Evolutionary conservation across 352 stramenopile genomes (phyloP).

Genomic region (Phytophthora sojae): DNA sequence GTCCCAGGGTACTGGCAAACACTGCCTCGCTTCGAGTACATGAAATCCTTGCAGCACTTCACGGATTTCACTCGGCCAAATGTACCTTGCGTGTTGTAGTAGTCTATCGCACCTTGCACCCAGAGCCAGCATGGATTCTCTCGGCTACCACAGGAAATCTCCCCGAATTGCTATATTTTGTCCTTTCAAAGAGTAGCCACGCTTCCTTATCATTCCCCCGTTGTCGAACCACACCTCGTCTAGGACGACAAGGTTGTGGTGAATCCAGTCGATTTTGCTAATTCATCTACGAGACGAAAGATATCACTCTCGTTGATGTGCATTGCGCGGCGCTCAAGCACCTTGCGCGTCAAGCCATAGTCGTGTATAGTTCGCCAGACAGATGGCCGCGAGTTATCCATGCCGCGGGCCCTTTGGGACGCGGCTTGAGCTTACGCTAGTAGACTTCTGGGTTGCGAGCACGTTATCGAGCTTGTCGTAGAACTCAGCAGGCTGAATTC

Average conservation of each 20-base stretch:
- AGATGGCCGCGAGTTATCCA: no score
- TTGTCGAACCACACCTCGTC: conserved; percentile 11
- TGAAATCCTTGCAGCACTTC: neutral
- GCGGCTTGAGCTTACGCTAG: no score
- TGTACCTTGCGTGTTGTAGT: neutral
- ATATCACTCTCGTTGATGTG: neutral
- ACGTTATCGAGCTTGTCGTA: no score
- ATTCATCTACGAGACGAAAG: neutral
- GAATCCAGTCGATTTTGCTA: neutral
- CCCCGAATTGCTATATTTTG: neutral
- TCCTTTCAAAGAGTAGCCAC: neutral
- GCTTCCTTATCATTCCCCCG: neutral
- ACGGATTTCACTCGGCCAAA: neutral
- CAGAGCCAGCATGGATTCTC: neutral
- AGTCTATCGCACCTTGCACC: neutral
- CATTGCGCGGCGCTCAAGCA: neutral
- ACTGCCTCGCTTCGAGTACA: neutral
- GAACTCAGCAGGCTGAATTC: no score
- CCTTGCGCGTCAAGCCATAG: neutral
- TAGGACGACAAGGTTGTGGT: neutral
- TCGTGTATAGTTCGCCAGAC: neutral
- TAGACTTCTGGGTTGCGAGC: no score
- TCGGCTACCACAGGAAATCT: neutral
- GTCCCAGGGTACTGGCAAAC: neutral
- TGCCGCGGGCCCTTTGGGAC: no score